Percentiles rank a stretch among this genome's conserved stretches.
phyloP scores from a whole-genome alignment of 192 early-diverging fungal species.

The Coemansia sp. region DNA sequence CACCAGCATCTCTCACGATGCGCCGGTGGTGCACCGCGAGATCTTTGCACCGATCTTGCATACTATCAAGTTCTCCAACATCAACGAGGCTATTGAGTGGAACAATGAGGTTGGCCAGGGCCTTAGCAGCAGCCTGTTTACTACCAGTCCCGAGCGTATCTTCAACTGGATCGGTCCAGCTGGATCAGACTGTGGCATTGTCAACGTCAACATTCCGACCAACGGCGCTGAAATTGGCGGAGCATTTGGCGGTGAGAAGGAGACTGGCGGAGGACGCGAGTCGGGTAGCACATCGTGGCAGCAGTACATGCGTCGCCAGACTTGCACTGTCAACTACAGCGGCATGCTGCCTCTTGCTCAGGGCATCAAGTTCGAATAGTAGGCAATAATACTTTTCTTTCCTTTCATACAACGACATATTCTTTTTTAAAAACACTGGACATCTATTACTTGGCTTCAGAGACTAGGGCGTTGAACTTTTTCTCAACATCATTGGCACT shows the following conservation, averaged over 20 bases:
- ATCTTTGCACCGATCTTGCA: slow-evolving; percentile 95
- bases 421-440: background rate
- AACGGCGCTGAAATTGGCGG: slow-evolving; percentile 98
- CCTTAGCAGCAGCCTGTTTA: slow-evolving; percentile 84
- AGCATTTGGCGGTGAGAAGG: slow-evolving; percentile 98
- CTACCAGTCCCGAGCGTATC: slow-evolving; percentile 73
- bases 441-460: slow-evolving; percentile 44
- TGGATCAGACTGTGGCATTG: slow-evolving; percentile 91
- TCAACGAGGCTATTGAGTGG: slow-evolving; percentile 84
- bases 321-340: slow-evolving; percentile 87
- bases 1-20: slow-evolving; percentile 74
- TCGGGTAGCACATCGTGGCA: slow-evolving; percentile 94
- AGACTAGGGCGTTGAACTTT: slow-evolving; percentile 69
- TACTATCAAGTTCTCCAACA: slow-evolving; percentile 73
- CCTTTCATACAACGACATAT: background rate
- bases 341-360: slow-evolving; percentile 89
- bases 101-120: slow-evolving; percentile 94
- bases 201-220: slow-evolving; percentile 96
- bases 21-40: slow-evolving; percentile 87
- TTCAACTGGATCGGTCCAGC: slow-evolving; percentile 93
- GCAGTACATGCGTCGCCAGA: slow-evolving; percentile 84
- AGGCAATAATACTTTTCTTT: slow-evolving; percentile 1
- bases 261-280: slow-evolving; percentile 93
- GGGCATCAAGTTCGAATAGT: slow-evolving; percentile 93
- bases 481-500: slow-evolving; percentile 72